These are phyloP conservation scores for Daedaleopsis nitida DNA, from an alignment of 768 basidiomycete genomes.

Conservation along the genomic window DNA sequence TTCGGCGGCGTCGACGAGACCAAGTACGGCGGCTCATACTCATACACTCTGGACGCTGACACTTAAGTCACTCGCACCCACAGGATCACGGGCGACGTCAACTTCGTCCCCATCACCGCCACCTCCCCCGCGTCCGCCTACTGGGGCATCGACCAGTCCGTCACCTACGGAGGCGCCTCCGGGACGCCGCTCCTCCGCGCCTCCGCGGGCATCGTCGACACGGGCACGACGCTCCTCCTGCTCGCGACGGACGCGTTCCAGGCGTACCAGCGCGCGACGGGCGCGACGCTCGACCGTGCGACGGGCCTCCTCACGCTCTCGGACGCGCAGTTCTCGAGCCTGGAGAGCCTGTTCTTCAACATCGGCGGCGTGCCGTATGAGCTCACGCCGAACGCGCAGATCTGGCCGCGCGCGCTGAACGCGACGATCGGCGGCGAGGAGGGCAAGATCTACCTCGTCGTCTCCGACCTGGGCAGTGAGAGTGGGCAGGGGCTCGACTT, in stretches of 20 bases:
- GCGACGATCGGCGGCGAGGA: slow-evolving; percentile 53
- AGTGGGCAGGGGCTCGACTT: slow-evolving; percentile 66
- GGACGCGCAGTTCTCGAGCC: slow-evolving; percentile 44
- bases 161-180: slow-evolving; percentile 39
- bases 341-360: slow-evolving; percentile 55
- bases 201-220: slow-evolving; percentile 53
- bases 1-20: slow-evolving; percentile 53
- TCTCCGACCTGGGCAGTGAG: slow-evolving; percentile 50
- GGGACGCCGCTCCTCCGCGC: slow-evolving; percentile 32
- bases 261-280: slow-evolving; percentile 54
- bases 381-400: slow-evolving; percentile 65
- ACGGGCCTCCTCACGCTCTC: slow-evolving; percentile 62
- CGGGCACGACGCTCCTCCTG: slow-evolving; percentile 55
- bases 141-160: slow-evolving; percentile 51
- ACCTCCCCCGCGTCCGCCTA: slow-evolving; percentile 50
- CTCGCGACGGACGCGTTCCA: slow-evolving; percentile 62
- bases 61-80: background rate
- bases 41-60: background rate
- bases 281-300: slow-evolving; percentile 49
- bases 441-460: slow-evolving; percentile 55
- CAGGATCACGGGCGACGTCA: slow-evolving; percentile 24
- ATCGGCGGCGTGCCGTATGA: slow-evolving; percentile 56
- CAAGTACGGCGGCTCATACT: slow-evolving; percentile 35
- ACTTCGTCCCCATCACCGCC: slow-evolving; percentile 43
- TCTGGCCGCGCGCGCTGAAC: slow-evolving; percentile 67